Conservation (phyloP, 768 basidiomycete species). For the Leucocoprinus sp. region DNA sequence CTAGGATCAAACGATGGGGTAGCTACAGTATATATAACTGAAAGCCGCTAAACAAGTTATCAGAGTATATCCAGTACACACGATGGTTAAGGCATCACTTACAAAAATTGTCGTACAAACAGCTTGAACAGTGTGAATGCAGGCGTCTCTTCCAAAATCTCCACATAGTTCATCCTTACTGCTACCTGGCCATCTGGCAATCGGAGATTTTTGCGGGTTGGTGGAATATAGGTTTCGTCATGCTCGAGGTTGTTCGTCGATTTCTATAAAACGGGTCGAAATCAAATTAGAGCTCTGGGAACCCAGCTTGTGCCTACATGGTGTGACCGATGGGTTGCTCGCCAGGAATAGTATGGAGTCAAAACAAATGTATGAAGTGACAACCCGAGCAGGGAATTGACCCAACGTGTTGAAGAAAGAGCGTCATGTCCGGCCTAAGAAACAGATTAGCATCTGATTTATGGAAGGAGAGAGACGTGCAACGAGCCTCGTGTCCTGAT, state of each 20-base stretch:
- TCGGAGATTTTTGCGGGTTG: slow-evolving; percentile 31
- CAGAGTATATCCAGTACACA: neutral
- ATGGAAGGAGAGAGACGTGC: neutral
- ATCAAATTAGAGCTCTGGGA: neutral
- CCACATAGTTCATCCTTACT: slow-evolving; percentile 33
- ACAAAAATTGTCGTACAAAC: slow-evolving; percentile 43
- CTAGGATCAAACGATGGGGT: neutral
- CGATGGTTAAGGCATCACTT: slow-evolving; percentile 11
- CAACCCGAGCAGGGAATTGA: slow-evolving; percentile 34
- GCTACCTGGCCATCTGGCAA: slow-evolving; percentile 36
- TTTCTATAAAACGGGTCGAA: slow-evolving; percentile 23
- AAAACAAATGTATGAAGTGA: slow-evolving; percentile 37
- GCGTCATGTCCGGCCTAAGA: slow-evolving; percentile 42
- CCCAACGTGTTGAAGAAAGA: slow-evolving; percentile 28
- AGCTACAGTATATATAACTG: slow-evolving; percentile 37
- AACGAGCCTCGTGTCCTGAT: slow-evolving; percentile 36
- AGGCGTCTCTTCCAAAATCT: slow-evolving; percentile 44
- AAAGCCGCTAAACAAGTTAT: slow-evolving; percentile 25
- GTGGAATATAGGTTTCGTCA: slow-evolving; percentile 66
- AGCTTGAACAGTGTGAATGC: slow-evolving; percentile 41
- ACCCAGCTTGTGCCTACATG: slow-evolving; percentile 38
- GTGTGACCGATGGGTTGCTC: slow-evolving; percentile 52
- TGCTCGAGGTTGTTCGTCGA: slow-evolving; percentile 48
- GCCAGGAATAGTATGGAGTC: slow-evolving; percentile 61
- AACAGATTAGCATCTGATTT: neutral